Percentiles rank a stretch among this genome's conserved stretches.
phyloP scores from a whole-genome alignment of 345 rosid genomes.

The Raphanus raphanistrum region DNA sequence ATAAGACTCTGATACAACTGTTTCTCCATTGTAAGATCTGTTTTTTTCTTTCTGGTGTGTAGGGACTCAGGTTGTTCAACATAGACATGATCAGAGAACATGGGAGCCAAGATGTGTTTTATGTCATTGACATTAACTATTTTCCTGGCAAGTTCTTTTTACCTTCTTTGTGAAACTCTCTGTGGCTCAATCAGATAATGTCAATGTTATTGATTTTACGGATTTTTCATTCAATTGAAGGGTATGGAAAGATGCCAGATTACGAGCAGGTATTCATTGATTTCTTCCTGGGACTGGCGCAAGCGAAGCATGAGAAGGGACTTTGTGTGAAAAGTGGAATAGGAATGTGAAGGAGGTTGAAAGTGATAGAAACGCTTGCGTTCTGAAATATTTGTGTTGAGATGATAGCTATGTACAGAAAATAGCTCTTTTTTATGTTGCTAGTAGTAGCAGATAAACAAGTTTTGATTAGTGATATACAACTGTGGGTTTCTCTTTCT shows the following conservation, averaged over 20 bases:
- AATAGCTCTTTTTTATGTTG: constrained; percentile 7
- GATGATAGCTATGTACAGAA: constrained; percentile 34
- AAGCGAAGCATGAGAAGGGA: constrained; percentile 45
- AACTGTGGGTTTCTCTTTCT: neutral
- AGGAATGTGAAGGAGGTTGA: neutral
- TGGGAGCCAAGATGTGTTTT: constrained; percentile 67
- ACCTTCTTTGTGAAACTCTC: neutral
- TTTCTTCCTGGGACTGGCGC: constrained; percentile 52
- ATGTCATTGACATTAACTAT: constrained; percentile 91
- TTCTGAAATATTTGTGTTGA: constrained; percentile 17
- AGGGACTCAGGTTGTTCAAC: constrained; percentile 87
- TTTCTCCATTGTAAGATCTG: constrained; percentile 10
- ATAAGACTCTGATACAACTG: neutral
- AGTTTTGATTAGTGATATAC: constrained; percentile 23
- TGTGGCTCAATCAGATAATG: neutral
- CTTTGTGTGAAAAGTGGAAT: constrained; percentile 4
- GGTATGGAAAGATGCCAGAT: constrained; percentile 85
- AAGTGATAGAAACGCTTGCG: neutral
- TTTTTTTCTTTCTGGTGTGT: neutral
- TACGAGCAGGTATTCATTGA: constrained; percentile 78
- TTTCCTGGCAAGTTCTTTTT: constrained; percentile 72
- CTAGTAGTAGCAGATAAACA: neutral
- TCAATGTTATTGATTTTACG: neutral
- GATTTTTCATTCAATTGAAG: constrained; percentile 42
- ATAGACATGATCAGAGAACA: constrained; percentile 86